phyloP scores from a whole-genome alignment of 2,329 filamentous ascomycete species.

The Aspergillus chevalieri region DNA sequence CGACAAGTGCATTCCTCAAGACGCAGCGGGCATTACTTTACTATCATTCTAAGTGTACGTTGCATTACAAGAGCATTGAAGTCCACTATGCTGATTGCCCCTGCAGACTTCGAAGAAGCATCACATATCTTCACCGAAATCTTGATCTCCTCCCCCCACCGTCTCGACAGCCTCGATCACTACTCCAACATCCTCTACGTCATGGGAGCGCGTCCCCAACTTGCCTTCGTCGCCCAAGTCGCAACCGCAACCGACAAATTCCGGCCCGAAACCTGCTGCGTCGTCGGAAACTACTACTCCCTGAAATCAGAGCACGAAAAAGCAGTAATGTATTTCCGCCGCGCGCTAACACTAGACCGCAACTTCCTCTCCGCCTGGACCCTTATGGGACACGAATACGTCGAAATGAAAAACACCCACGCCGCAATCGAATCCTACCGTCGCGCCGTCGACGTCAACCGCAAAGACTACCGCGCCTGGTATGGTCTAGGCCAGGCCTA shows the following conservation, averaged over 20 bases:
- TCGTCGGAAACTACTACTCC: constrained; percentile 96
- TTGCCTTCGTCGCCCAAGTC: constrained; percentile 86
- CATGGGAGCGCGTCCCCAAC: constrained; percentile 75
- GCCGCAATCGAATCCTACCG: constrained; percentile 96
- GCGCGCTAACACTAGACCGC: constrained; percentile 82
- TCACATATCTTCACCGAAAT: constrained; percentile 63
- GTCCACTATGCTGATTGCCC: constrained; percentile 9
- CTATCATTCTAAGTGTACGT: constrained; percentile 70
- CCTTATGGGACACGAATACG: constrained; percentile 97
- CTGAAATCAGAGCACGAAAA: constrained; percentile 94
- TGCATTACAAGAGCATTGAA: background rate
- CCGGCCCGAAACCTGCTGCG: constrained; percentile 91
- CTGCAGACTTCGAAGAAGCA: constrained; percentile 55
- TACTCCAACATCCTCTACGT: constrained; percentile 98
- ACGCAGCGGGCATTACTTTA: constrained; percentile 82
- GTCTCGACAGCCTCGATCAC: constrained; percentile 85
- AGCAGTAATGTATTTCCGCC: constrained; percentile 93
- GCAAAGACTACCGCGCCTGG: constrained; percentile 95
- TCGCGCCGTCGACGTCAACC: constrained; percentile 89
- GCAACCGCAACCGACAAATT: constrained; percentile 92
- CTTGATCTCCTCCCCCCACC: constrained; percentile 56
- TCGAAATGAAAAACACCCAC: constrained; percentile 97
- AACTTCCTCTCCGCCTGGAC: constrained; percentile 95
- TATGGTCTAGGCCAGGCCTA: constrained; percentile 96
- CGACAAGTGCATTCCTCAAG: constrained; percentile 78